Conservation (phyloP, 768 basidiomycete species). For the Lentinus tigrinus region DNA sequence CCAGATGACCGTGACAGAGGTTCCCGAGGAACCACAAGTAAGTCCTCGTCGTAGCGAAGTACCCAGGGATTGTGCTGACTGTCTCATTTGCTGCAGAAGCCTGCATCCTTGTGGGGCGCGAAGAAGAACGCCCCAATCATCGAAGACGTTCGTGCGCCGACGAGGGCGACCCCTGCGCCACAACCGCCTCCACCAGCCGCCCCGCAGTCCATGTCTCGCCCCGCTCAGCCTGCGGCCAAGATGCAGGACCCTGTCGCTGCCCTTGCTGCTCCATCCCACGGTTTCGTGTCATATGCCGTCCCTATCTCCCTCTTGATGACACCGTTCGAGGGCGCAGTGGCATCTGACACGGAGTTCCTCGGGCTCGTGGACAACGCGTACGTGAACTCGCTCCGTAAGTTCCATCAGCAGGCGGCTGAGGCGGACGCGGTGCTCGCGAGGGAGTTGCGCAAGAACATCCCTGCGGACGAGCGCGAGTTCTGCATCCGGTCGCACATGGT, state of each 20-base stretch:
- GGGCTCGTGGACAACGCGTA: slow-evolving; percentile 46
- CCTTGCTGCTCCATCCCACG: not conserved
- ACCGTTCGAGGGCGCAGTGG: not conserved
- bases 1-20: not conserved
- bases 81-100: not conserved
- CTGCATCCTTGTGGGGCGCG: not conserved
- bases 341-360: slow-evolving; percentile 36
- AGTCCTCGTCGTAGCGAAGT: not conserved
- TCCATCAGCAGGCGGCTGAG: slow-evolving; percentile 43
- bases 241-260: not conserved
- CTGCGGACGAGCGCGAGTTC: slow-evolving; percentile 9
- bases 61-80: not conserved
- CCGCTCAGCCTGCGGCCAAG: not conserved
- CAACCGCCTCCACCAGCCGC: not conserved
- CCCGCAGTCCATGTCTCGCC: not conserved
- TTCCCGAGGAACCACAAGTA: slow-evolving; percentile 7
- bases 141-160: slow-evolving; percentile 3
- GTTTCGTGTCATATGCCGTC: slow-evolving; percentile 7
- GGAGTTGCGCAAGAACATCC: slow-evolving; percentile 12
- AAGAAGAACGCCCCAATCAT: not conserved
- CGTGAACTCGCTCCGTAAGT: slow-evolving; percentile 44
- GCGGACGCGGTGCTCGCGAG: slow-evolving; percentile 54
- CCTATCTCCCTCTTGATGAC: slow-evolving; percentile 1
- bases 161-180: not conserved
- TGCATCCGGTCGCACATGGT: slow-evolving; percentile 10